These are phyloP conservation scores for Chara braunii DNA, from an alignment of 139 green algal species.

Conservation along the genomic window DNA sequence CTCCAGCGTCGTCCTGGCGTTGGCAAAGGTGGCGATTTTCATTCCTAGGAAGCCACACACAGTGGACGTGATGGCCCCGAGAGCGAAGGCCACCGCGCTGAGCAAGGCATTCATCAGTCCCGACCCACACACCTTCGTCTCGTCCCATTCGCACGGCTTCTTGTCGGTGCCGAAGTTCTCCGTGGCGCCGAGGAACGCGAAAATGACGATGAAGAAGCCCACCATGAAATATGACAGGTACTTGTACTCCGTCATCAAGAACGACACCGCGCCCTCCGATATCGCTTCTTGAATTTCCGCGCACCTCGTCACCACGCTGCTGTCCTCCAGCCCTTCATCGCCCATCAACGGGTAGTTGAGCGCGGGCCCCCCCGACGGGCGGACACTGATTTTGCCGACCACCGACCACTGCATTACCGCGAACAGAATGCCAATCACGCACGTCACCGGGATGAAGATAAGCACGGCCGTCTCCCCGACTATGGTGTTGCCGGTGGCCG, in stretches of 20 bases:
- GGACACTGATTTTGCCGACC: conserved; percentile 3
- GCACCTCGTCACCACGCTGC: background rate
- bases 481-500: too few relatives aligned
- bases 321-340: background rate
- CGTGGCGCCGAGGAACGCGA: conserved; percentile 66
- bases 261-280: conserved; percentile 48
- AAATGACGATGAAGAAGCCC: conserved; percentile 80
- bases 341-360: background rate
- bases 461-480: too few relatives aligned
- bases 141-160: conserved; percentile 7
- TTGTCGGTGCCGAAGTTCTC: conserved; percentile 24
- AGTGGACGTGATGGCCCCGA: conserved; percentile 82
- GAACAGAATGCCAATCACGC: conserved; percentile 8
- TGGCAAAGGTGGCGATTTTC: conserved; percentile 92
- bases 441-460: conserved; percentile 10
- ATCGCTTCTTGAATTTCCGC: conserved; percentile 22
- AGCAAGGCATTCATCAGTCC: conserved; percentile 77
- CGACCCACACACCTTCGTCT: conserved; percentile 49
- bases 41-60: conserved; percentile 91
- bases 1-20: conserved; percentile 80
- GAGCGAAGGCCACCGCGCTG: conserved; percentile 84
- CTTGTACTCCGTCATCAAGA: conserved; percentile 92
- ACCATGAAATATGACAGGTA: conserved; percentile 54
- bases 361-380: background rate
- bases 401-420: conserved; percentile 11